Percentiles rank a stretch among this genome's conserved stretches.
Evolutionary conservation across 306 rosid genomes (phyloP).

Genomic region (Castanea sativa): DNA sequence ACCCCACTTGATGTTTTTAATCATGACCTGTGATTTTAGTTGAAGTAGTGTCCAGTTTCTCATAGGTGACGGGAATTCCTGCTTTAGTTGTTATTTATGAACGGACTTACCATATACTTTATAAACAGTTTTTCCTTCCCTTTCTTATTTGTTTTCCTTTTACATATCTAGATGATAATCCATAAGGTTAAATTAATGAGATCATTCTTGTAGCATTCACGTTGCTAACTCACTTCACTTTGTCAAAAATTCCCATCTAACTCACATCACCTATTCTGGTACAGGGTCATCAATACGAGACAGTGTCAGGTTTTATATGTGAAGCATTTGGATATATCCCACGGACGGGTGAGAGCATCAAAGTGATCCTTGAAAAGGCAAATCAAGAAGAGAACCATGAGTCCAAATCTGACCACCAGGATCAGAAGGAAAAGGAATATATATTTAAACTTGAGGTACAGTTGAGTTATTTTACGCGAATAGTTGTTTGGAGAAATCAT

Average conservation of each 20-base stretch:
- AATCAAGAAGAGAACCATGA: slow-evolving; percentile 65
- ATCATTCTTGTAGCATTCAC: background rate
- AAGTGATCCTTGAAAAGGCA: slow-evolving; percentile 86
- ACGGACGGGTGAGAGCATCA: slow-evolving; percentile 88
- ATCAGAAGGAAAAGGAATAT: slow-evolving; percentile 66
- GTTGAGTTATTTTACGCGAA: slow-evolving; percentile 10
- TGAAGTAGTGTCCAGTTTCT: background rate
- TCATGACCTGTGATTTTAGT: background rate
- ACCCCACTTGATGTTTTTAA: background rate
- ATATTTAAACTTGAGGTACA: slow-evolving; percentile 85
- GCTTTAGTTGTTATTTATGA: background rate
- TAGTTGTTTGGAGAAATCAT: background rate
- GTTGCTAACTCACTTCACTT: background rate
- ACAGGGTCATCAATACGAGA: slow-evolving; percentile 98
- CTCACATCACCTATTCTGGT: slow-evolving; percentile 2
- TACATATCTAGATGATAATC: background rate
- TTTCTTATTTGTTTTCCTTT: background rate
- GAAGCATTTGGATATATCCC: slow-evolving; percentile 98
- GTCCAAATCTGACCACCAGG: slow-evolving; percentile 63
- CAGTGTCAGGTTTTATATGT: slow-evolving; percentile 95
- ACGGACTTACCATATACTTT: background rate
- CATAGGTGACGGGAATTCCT: background rate
- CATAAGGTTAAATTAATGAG: background rate
- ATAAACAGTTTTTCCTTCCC: background rate
- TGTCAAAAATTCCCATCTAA: background rate